Percentiles rank a stretch among this genome's conserved stretches.
These are phyloP conservation scores for Yarrowia sp. DNA, from an alignment of 805 yeast species.

Conservation along the genomic window DNA sequence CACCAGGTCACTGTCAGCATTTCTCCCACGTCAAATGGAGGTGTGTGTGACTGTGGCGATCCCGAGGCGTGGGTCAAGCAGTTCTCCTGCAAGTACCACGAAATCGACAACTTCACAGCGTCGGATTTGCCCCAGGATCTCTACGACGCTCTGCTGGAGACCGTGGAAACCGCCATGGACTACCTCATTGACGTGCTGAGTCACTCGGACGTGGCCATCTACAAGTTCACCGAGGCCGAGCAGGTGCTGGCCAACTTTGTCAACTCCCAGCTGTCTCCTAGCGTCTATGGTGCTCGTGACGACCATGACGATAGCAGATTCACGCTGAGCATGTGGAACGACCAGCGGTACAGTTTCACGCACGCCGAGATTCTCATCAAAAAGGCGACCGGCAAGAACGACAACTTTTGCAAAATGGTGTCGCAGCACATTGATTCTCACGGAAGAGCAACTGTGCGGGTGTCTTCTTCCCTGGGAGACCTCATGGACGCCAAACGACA, in stretches of 20 bases:
- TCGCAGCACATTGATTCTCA: constrained; percentile 64
- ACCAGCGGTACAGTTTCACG: constrained; percentile 73
- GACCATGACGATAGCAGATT: constrained; percentile 57
- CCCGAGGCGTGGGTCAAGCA: constrained; percentile 76
- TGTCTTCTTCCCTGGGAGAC: constrained; percentile 59
- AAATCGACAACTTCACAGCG: constrained; percentile 47
- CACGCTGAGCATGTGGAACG: constrained; percentile 73
- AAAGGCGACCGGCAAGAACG: constrained; percentile 66
- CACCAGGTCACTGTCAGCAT: constrained; percentile 74
- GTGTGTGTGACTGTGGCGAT: constrained; percentile 90
- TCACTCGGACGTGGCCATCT: constrained; percentile 44
- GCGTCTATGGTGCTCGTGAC: constrained; percentile 56
- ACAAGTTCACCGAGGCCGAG: constrained; percentile 44
- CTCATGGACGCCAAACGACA: constrained; percentile 62
- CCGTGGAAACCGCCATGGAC: constrained; percentile 47
- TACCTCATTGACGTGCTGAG: constrained; percentile 48
- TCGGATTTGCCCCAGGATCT: constrained; percentile 57
- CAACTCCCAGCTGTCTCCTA: constrained; percentile 53
- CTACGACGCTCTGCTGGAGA: constrained; percentile 48
- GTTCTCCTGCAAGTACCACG: constrained; percentile 58
- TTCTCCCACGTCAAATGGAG: constrained; percentile 67
- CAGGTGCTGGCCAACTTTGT: constrained; percentile 47
- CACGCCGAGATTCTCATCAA: constrained; percentile 75
- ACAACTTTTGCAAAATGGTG: constrained; percentile 74
- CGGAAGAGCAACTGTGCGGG: constrained; percentile 74